These are phyloP conservation scores for Thalassiosira mediterranea DNA, from an alignment of 352 stramenopile species.

Conservation along the genomic window DNA sequence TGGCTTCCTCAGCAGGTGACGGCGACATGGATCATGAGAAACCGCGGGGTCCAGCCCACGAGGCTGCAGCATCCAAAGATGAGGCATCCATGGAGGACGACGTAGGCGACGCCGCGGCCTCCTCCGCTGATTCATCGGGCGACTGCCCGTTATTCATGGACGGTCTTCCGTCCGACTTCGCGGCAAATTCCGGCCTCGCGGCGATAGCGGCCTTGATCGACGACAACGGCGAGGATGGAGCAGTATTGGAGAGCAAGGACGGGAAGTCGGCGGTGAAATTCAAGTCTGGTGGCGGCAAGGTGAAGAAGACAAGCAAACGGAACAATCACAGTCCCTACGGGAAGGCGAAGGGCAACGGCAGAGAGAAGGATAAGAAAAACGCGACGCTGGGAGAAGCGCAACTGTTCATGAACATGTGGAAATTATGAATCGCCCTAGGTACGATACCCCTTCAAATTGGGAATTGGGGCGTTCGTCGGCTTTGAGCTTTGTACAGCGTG, in stretches of 20 bases:
- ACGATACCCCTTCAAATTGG: too few species aligned
- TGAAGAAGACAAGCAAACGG: slow-evolving; percentile 18
- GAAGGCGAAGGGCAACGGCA: slow-evolving; percentile 14
- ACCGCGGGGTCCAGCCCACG: background rate
- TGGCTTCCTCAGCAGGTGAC: background rate
- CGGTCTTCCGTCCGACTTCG: slow-evolving; percentile 66
- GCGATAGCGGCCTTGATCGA: slow-evolving; percentile 70
- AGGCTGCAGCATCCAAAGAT: background rate
- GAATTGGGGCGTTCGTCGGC: too few species aligned
- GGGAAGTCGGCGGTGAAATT: slow-evolving; percentile 1
- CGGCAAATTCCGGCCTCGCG: slow-evolving; percentile 58
- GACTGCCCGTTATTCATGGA: slow-evolving; percentile 77
- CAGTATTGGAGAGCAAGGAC: background rate
- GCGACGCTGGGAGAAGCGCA: slow-evolving; percentile 65
- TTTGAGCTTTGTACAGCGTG: too few species aligned
- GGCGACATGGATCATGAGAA: background rate
- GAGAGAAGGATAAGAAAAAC: slow-evolving; percentile 19
- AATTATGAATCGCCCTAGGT: too few species aligned
- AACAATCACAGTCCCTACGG: slow-evolving; percentile 31
- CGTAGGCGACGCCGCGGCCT: background rate
- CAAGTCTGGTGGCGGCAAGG: slow-evolving; percentile 28
- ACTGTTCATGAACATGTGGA: slow-evolving; percentile 82
- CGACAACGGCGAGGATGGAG: slow-evolving; percentile 39
- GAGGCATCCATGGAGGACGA: background rate
- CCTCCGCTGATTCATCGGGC: too few species aligned